phyloP scores from a whole-genome alignment of 306 rosid species.

The Trichosanthes cucumerina region DNA sequence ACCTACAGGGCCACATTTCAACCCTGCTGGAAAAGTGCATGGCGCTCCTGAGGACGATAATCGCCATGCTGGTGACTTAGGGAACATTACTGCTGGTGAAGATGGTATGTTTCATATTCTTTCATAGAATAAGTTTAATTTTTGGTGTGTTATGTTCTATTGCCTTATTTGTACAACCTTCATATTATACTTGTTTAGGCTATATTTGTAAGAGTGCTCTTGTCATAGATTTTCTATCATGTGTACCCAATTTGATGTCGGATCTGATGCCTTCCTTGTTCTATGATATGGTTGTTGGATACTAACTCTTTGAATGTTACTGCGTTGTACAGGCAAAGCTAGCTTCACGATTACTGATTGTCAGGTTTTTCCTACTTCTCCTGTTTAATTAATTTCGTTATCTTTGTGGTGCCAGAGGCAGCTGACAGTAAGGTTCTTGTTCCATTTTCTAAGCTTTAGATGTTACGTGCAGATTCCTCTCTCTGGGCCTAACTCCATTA shows the following conservation, averaged over 20 bases:
- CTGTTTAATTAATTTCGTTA: not conserved
- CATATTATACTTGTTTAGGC: not conserved
- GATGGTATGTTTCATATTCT: slow-evolving; percentile 46
- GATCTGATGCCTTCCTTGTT: not conserved
- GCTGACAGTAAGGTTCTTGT: not conserved
- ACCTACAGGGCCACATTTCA: slow-evolving; percentile 67
- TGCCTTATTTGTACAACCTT: not conserved
- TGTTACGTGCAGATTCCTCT: slow-evolving; percentile 68
- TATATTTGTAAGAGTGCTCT: not conserved
- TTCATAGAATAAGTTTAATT: not conserved
- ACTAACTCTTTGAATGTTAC: slow-evolving; percentile 11
- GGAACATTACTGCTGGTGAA: slow-evolving; percentile 69
- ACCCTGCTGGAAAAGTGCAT: slow-evolving; percentile 65
- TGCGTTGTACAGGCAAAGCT: slow-evolving; percentile 47
- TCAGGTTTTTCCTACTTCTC: slow-evolving; percentile 37
- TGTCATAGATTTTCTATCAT: not conserved
- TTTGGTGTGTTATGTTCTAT: not conserved
- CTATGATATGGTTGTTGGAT: not conserved
- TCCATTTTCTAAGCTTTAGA: slow-evolving; percentile 7
- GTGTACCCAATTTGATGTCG: not conserved
- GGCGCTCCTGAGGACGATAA: slow-evolving; percentile 78
- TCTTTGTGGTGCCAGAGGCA: not conserved
- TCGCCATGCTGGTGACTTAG: slow-evolving; percentile 98
- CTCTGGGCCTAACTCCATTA: slow-evolving; percentile 59
- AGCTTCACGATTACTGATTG: slow-evolving; percentile 50